Base-by-base conservation (phyloP, 169 alveolate species). In the Cryptosporidium xiaoi region DNA sequence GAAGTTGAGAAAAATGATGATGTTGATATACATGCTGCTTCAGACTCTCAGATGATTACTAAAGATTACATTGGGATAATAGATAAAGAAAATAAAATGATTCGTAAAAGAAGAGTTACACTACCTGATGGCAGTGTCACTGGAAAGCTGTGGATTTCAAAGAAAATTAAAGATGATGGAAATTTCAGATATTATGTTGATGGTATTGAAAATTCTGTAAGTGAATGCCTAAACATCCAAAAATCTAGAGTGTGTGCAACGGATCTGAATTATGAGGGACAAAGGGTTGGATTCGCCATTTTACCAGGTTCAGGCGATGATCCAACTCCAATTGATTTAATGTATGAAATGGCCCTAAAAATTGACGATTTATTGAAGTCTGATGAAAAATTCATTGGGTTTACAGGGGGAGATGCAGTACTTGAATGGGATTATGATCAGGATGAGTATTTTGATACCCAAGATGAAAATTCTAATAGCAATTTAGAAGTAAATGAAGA, bases 391-490 rank as follows among this genome's bases (percentile, higher is more conserved):
- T 77, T 77, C 36, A 62, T 77, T 60, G 87, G 31, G 12, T 77
- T 77, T 44, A 77, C 87, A 0, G 87, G 87, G 10, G 87, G 87
- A 13, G 87, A 77, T 60, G 87, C 87, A 34, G 87, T 77, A 36
- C 65, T 77, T 20, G 87, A 77, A 62, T 77, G 87, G 87, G 87
- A 77, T 62, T 77, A 77, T 44, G 62, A 36, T 2, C 33, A 77
- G 1, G 71, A 20, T 29, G 51, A 58, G 1, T 34, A 60, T 44
- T 10, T 16, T 29, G 84, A 71, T 3, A 36, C 20, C 56, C 58
- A 53, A 33, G 53, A 31, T 71, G 44, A 20, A 18, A 8, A 13
- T 18, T 51, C 50, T 12, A 67, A 71, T 20, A 64, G 33, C 13
- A 16, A 13, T 12, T 6, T 12, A 3, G 60, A 31, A 66, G 44